These are phyloP conservation scores for Taphrina wiesneri DNA, from an alignment of 1,139 yeast genomes.

Conservation along the genomic window DNA sequence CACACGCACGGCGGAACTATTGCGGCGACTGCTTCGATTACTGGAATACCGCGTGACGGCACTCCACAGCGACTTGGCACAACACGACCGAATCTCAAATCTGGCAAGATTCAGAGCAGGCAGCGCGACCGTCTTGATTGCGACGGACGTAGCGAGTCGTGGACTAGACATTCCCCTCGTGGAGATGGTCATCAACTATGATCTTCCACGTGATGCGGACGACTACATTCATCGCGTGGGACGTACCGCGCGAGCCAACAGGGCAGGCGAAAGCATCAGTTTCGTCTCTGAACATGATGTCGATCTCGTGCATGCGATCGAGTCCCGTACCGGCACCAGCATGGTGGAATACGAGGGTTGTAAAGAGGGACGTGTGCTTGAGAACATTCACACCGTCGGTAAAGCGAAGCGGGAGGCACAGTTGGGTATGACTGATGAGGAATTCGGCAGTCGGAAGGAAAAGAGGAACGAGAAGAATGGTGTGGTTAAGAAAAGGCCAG, in stretches of 20 bases:
- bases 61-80: constrained; percentile 93
- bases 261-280: constrained; percentile 68
- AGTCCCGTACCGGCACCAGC: constrained; percentile 74
- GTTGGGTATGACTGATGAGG: constrained; percentile 90
- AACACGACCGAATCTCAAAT: constrained; percentile 83
- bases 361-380: constrained; percentile 72
- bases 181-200: constrained; percentile 83
- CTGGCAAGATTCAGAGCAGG: constrained; percentile 90
- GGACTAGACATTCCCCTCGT: constrained; percentile 96
- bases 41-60: constrained; percentile 82
- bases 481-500: background rate
- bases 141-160: constrained; percentile 96
- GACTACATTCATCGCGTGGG: constrained; percentile 98
- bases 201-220: constrained; percentile 94
- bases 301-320: constrained; percentile 77
- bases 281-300: constrained; percentile 85
- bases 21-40: constrained; percentile 71
- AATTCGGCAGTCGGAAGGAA: constrained; percentile 73
- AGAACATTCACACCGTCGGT: constrained; percentile 64
- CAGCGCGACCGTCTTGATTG: constrained; percentile 86
- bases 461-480: constrained; percentile 54
- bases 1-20: constrained; percentile 82
- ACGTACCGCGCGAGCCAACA: constrained; percentile 99
- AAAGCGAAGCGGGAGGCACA: constrained; percentile 85
- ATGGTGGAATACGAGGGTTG: constrained; percentile 71